These are phyloP conservation scores for Stemphylium lycopersici DNA, from an alignment of 2,329 filamentous ascomycete species.

Conservation along the genomic window DNA sequence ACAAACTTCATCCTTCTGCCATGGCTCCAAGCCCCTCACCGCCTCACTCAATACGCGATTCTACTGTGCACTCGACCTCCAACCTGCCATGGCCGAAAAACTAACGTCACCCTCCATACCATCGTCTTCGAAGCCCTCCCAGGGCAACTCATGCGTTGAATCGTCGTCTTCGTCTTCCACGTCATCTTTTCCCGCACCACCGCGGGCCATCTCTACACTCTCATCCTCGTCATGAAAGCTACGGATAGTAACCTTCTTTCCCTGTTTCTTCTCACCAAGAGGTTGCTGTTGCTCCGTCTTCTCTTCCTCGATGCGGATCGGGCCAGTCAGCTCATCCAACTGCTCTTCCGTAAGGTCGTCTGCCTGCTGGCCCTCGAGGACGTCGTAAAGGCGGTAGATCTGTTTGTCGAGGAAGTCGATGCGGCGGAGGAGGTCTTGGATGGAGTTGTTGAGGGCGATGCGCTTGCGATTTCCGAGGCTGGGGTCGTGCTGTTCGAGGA, in stretches of 20 bases:
- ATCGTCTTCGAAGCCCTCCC: conserved; percentile 49
- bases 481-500: conserved; percentile 67
- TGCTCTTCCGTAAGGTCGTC: conserved; percentile 55
- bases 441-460: conserved; percentile 64
- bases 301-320: conserved; percentile 49
- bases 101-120: conserved; percentile 20
- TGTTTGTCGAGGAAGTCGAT: conserved; percentile 78
- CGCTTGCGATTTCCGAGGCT: conserved; percentile 68
- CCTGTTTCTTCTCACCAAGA: conserved; percentile 33
- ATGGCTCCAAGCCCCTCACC: no score
- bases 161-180: conserved; percentile 17
- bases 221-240: conserved; percentile 42
- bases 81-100: conserved; percentile 19
- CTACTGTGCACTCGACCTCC: conserved; percentile 21
- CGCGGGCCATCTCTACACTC: conserved; percentile 24
- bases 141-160: conserved; percentile 47
- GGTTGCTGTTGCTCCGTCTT: conserved; percentile 29
- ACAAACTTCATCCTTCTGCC: background rate
- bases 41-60: background rate
- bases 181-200: background rate
- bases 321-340: conserved; percentile 52
- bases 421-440: conserved; percentile 65
- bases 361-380: conserved; percentile 78
- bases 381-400: conserved; percentile 83
- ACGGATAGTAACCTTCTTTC: conserved; percentile 47